Conservation (phyloP, 176 grass and related monocot species). For the Ananas comosus region DNA sequence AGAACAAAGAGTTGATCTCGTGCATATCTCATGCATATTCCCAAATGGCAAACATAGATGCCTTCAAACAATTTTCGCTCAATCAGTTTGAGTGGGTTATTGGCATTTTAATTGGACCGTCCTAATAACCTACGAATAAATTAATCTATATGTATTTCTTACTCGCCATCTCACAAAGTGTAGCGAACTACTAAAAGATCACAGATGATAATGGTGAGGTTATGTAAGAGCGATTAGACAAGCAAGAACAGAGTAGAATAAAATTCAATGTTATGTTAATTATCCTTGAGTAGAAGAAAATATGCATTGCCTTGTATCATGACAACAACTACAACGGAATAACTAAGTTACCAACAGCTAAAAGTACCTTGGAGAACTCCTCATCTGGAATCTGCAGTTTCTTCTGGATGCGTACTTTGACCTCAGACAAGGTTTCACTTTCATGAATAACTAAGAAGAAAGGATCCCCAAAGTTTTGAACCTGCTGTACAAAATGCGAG, state of each 20-base stretch:
- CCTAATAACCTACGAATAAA: background rate
- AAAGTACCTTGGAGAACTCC: conserved; percentile 78
- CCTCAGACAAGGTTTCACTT: conserved; percentile 69
- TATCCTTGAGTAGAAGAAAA: background rate
- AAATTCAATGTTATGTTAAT: too few species aligned
- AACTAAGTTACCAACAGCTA: background rate
- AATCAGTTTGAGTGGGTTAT: background rate
- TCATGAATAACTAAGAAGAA: conserved; percentile 97
- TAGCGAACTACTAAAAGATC: too few species aligned
- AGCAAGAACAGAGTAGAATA: too few species aligned
- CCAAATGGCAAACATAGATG: background rate
- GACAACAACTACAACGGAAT: background rate
- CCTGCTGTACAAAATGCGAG: conserved; percentile 45
- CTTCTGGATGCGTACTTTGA: conserved; percentile 86
- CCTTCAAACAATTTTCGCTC: background rate
- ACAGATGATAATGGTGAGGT: too few species aligned
- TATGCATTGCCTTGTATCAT: background rate
- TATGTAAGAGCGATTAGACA: too few species aligned
- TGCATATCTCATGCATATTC: background rate
- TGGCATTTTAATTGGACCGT: background rate
- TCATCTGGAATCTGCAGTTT: conserved; percentile 83
- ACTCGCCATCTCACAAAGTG: too few species aligned
- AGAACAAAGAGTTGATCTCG: background rate
- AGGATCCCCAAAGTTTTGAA: conserved; percentile 98
- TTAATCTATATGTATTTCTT: background rate